phyloP scores from a whole-genome alignment of 257 asterid genomes.

The Solanum sejunctum region DNA sequence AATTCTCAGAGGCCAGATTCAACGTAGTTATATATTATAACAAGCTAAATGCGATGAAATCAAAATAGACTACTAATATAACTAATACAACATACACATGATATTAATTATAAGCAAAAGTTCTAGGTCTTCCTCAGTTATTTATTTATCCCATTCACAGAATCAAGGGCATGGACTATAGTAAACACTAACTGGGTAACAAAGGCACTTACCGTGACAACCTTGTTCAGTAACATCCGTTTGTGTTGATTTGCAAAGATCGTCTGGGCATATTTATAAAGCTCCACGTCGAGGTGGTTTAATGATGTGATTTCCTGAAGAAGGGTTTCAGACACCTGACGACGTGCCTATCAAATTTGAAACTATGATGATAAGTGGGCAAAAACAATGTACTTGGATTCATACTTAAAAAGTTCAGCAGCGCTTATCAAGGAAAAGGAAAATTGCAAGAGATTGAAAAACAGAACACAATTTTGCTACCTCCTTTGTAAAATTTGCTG shows the following conservation, averaged over 20 bases:
- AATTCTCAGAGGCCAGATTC: background rate
- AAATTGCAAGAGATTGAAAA: background rate
- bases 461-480: slow-evolving; percentile 1
- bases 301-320: slow-evolving; percentile 55
- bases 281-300: slow-evolving; percentile 62
- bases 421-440: background rate
- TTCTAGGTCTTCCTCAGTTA: background rate
- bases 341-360: slow-evolving; percentile 49
- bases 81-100: background rate
- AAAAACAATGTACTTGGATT: background rate
- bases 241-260: slow-evolving; percentile 51
- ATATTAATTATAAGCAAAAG: background rate
- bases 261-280: slow-evolving; percentile 55
- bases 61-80: background rate
- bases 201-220: slow-evolving; percentile 38
- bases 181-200: background rate
- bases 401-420: background rate
- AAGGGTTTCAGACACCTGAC: slow-evolving; percentile 35
- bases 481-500: slow-evolving; percentile 88
- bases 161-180: background rate
- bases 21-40: background rate
- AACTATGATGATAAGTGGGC: background rate
- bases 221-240: slow-evolving; percentile 19
- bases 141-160: background rate
- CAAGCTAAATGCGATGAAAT: background rate